Conservation (phyloP, 129 eudicot species). For the Saussurea involucrata region DNA sequence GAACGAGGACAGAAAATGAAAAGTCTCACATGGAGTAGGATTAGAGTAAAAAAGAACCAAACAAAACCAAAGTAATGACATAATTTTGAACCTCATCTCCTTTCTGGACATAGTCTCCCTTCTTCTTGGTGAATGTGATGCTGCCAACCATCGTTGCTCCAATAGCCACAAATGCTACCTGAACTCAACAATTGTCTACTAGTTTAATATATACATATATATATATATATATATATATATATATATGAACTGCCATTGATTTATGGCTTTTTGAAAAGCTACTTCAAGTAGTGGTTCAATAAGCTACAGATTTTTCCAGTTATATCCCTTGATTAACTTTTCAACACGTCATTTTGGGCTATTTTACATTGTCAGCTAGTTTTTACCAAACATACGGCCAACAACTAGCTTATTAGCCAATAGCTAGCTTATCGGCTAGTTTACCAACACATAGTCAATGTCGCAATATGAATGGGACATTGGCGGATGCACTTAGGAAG, state of each 20-base stretch:
- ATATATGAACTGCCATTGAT: too few species aligned
- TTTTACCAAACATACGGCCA: too few species aligned
- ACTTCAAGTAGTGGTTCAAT: neutral
- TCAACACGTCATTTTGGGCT: neutral
- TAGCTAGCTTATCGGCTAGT: too few species aligned
- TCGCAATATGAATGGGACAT: neutral
- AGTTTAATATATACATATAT: neutral
- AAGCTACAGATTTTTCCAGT: neutral
- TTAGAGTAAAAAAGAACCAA: neutral
- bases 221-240: too few species aligned
- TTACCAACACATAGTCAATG: neutral
- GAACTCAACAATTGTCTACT: conserved; percentile 5
- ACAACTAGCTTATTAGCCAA: too few species aligned
- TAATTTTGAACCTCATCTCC: conserved; percentile 79
- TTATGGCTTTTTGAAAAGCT: neutral
- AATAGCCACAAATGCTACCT: conserved; percentile 98
- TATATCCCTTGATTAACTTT: neutral
- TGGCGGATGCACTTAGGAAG: too few species aligned
- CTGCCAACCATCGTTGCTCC: conserved; percentile 99
- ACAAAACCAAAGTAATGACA: neutral
- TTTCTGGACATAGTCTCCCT: conserved; percentile 72
- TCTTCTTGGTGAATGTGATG: conserved; percentile 68
- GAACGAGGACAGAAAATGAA: neutral
- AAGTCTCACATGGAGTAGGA: neutral
- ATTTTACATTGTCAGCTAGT: neutral